Evolutionary conservation across 768 basidiomycete species (phyloP), one percentile per base, ranked within the genome.

Genomic region (Boletus rex-veris): DNA sequence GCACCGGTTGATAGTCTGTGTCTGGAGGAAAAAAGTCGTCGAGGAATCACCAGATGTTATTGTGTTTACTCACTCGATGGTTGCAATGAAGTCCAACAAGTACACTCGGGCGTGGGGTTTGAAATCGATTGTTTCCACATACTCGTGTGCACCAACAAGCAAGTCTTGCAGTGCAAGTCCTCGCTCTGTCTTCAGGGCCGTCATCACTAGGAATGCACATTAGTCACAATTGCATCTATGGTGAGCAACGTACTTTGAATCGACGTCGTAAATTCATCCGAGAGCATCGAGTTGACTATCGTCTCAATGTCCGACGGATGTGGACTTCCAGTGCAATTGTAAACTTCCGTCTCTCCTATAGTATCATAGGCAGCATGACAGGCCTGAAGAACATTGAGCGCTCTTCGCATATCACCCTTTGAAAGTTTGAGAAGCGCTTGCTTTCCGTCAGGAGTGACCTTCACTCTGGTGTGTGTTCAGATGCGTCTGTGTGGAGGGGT

Each of bases 341-440:
- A 99, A 21, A 99, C 84, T 58, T 97, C 93, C 0, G 84, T 83
- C 73, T 98, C 95, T 52, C 90, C 89, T 31, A 86, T 84, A 10
- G 81, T 69, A 40, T 95, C 92, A 67, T 98, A 99, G 4, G 96
- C 97, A 15, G 97, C 95, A 69, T 98, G 93, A 65, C 97, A 99
- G 0, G 97, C 97, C 74, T 99, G 97, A 18, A 99, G 77, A 28
- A 99, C 88, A 66, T 97, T 98, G 16, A 99, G 77, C 2, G 95
- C 97, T 55, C 97, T 77, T 55, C 97, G 84, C 97, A 99, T 99
- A 70, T 99, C 97, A 31, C 97, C 97, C 62, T 86, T 88, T 0
- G 91, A 95, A n/a, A 99, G 80, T 66, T 92, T 98, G 18, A 99
- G 77, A 33, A 99, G 74, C 2, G 97, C 96, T 42, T 83, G 79